Evolutionary conservation across 805 yeast genomes (phyloP), one percentile per base, ranked within the genome.

Genomic region (Groenewaldozyma salmanticensis): DNA sequence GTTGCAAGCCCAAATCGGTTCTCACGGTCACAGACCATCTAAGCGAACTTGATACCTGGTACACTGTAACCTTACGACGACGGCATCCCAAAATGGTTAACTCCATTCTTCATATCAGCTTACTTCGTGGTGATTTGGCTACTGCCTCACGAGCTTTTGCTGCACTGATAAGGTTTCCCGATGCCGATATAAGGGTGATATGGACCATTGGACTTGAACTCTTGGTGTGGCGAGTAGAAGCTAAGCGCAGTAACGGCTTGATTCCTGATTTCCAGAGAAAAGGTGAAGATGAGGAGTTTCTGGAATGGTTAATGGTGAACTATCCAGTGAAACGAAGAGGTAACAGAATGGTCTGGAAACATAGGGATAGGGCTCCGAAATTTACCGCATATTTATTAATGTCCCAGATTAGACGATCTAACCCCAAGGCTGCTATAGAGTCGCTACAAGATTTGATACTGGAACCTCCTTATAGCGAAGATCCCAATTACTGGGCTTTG

Each of bases 141-240:
- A 31, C 37, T 27, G 51, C 52, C 3, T 39, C 42, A 11, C 27
- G 49, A 21, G 49, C 49, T 2, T 48, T 50, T 40, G 46, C 51
- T 9, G 27, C 42, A 9, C 36, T 50, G 16, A 33, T 48, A 9
- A 42, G 53, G 15, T 24, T 37, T 6, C 45, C 43, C 15, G 17
- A 19, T 9, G 44, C 42, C 3, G 51, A 47, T 31, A 21, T 47
- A 15, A 31, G 54, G 20, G 38, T 35, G 7, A 16, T 49, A 4
- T 51, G 53, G 53, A 40, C 52, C 5, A 44, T 49, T 21, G 51
- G 49, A 13, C 40, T 50, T 17, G 54, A 48, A 19, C 42, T 51
- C 20, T 47, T 50, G 16, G 42, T 42, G 16, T 46, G 51, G 52
- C 27, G 47, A 20, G 33, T 47, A n/a, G 47, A 49, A 20, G 24